Evolutionary conservation across 2,329 filamentous ascomycete species (phyloP).

Genomic region (Aspergillus brunneoviolaceus): DNA sequence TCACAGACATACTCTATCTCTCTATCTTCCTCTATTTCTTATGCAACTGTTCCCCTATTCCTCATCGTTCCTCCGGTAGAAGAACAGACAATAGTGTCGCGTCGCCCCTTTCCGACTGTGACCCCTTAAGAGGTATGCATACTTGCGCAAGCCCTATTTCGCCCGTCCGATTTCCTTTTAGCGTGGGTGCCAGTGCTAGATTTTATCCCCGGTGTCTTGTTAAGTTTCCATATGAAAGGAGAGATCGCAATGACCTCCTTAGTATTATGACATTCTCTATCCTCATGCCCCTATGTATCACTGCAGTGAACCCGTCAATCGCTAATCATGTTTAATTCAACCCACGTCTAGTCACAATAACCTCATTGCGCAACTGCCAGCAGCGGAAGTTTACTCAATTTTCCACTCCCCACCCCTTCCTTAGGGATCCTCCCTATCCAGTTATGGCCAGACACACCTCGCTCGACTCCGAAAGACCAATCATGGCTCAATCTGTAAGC

Average conservation of each 20-base stretch:
- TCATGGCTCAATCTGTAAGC: slow-evolving; percentile 55
- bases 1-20: not conserved
- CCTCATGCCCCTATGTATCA: not conserved
- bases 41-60: not conserved
- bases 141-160: not conserved
- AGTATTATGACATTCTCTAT: not conserved
- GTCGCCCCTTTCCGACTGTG: not conserved
- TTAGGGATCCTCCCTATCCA: not conserved
- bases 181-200: not conserved
- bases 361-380: not conserved
- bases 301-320: not conserved
- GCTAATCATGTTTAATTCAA: not conserved
- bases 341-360: not conserved
- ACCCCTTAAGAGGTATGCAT: not conserved
- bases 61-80: not conserved
- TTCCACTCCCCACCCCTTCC: not conserved
- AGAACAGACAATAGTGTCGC: not conserved
- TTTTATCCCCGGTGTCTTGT: not conserved
- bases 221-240: not conserved
- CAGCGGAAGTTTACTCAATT: not conserved
- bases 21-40: not conserved
- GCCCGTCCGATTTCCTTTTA: not conserved
- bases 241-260: not conserved
- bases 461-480: slow-evolving; percentile 55
- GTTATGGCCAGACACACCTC: slow-evolving; percentile 45